A percentile compares a stretch with the other conserved stretches of the same genome.
These are phyloP conservation scores for Teunomyces gatunensis DNA, from an alignment of 805 yeast genomes.

Conservation along the genomic window DNA sequence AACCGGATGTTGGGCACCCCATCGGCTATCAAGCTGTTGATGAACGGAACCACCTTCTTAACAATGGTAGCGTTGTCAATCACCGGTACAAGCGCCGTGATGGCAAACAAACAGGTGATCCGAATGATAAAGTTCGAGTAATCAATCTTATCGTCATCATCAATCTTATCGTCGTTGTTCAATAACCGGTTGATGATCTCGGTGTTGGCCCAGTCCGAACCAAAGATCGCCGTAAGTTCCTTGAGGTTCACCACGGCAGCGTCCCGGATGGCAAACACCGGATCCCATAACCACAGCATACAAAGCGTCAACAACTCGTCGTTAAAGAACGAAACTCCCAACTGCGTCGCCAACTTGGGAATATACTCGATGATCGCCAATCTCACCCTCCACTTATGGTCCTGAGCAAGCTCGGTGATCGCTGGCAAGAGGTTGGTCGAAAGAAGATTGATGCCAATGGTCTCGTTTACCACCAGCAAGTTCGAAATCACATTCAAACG, in stretches of 20 bases:
- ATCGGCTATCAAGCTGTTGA: constrained; percentile 69
- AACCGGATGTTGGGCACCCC: constrained; percentile 93
- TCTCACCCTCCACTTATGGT: constrained; percentile 96
- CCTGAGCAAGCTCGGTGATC: constrained; percentile 92
- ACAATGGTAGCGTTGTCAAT: constrained; percentile 55
- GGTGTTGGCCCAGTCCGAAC: constrained; percentile 87
- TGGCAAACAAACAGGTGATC: constrained; percentile 84
- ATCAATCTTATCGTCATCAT: constrained; percentile 36
- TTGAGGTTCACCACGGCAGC: constrained; percentile 88
- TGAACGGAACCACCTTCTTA: constrained; percentile 73
- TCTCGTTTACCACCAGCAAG: constrained; percentile 87
- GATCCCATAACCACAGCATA: constrained; percentile 98
- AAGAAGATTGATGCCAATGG: constrained; percentile 84
- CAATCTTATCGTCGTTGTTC: constrained; percentile 25
- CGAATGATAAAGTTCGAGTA: constrained; percentile 84
- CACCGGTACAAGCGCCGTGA: constrained; percentile 78
- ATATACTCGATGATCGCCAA: constrained; percentile 95
- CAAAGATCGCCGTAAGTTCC: constrained; percentile 81
- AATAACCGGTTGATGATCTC: constrained; percentile 80
- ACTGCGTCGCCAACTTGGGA: constrained; percentile 89
- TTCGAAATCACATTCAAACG: constrained; percentile 91
- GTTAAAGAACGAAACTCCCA: constrained; percentile 91
- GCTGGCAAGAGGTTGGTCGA: constrained; percentile 92
- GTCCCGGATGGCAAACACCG: constrained; percentile 92
- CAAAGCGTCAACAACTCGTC: constrained; percentile 87